Evolutionary conservation across 345 rosid species (phyloP).

Genomic region (Hibiscus syriacus): DNA sequence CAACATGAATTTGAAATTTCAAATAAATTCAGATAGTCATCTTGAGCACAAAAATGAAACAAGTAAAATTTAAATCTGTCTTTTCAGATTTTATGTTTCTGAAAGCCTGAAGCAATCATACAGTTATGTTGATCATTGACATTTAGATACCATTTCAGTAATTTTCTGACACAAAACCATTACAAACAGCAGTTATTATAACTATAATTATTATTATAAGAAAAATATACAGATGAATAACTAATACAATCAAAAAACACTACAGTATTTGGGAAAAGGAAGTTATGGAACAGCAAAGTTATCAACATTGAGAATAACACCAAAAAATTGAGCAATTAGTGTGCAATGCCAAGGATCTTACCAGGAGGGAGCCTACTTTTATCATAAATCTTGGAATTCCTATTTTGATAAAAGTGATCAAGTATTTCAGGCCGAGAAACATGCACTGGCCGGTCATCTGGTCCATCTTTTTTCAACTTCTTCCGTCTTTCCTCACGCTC

Average conservation of each 20-base stretch:
- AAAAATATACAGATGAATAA: background rate
- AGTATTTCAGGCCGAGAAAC: conserved; percentile 43
- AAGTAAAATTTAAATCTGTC: background rate
- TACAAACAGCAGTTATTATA: no score
- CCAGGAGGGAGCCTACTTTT: conserved; percentile 84
- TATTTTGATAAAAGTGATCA: conserved; percentile 42
- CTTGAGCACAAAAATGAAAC: background rate
- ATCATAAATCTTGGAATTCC: conserved; percentile 44
- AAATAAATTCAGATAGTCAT: background rate
- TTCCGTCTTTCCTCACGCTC: conserved; percentile 95
- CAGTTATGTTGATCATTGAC: background rate
- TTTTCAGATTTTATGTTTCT: background rate
- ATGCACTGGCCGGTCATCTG: conserved; percentile 46
- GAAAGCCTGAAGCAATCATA: background rate
- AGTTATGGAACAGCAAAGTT: background rate
- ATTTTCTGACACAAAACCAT: background rate
- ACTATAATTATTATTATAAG: no score
- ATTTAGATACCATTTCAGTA: background rate
- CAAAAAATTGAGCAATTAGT: background rate
- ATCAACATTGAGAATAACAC: background rate
- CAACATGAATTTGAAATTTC: background rate
- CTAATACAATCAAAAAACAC: background rate
- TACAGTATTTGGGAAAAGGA: background rate
- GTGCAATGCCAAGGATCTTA: conserved; percentile 17
- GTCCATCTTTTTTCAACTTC: conserved; percentile 55